Evolutionary conservation across 495 filamentous ascomycete species (phyloP), one percentile per base, ranked within the genome.

Genomic region (Xylaria intraflava): DNA sequence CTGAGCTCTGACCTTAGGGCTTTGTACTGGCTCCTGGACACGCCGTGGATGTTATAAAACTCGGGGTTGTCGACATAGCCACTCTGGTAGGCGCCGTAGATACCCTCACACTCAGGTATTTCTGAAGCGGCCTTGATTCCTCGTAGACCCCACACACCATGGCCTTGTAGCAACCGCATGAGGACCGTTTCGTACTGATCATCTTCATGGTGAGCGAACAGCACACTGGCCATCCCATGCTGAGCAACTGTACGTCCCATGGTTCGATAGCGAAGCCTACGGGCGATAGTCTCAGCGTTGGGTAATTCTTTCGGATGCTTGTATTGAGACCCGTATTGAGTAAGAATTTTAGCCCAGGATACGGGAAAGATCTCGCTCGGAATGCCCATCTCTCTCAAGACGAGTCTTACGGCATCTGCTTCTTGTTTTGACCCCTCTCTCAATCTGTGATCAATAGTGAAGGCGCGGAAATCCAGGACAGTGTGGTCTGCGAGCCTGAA

Each of bases 101-200:
- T 60, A 29, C 86, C 86, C 55, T 83, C 75, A 60, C 88, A 92
- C 66, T 96, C 90, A 6, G 93, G 93, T 27, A 97, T 90, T 22
- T 80, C 73, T 14, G 77, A 69, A 3, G 79, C 70, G 10, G 69
- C 40, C 30, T 71, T 77, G 53, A 97, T 95, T 0, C 88, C 89
- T 5, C 70, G 69, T 30, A 96, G 71, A 0, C 87, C 90, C n/a
- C 75, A 64, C 22, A 78, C 76, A 9, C 75, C 71, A 38, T 85
- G 83, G 6, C 83, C 81, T 17, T 69, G 65, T 0, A 82, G 68
- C 35, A 96, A 62, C 39, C 90, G 75, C 81, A 86, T 83, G 38
- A 98, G 64, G 3, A 94, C 77, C 0, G 92, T 95, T 68, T 98
- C 93, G 33, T 88, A 87, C 58, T 87, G 83, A 64, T 97, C 90